A percentile compares a stretch with the other conserved stretches of the same genome.
Conservation (phyloP, 805 yeast species). For the Starmerella vitae region DNA sequence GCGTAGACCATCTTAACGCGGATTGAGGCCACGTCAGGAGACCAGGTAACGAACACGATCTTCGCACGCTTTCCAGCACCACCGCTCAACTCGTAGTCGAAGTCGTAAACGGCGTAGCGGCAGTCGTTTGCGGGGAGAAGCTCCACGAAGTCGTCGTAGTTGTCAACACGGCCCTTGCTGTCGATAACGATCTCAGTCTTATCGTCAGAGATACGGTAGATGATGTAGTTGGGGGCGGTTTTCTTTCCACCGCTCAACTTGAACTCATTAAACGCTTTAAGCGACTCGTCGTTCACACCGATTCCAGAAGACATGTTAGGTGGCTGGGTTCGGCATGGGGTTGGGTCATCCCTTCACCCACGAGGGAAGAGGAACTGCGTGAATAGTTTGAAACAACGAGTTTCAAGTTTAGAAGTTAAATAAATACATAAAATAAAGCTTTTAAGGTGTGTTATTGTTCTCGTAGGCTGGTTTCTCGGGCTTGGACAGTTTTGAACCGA, state of each 20-base stretch:
- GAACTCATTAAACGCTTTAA: conserved; percentile 87
- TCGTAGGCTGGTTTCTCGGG: no score
- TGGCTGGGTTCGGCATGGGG: not conserved
- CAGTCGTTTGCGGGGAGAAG: conserved; percentile 92
- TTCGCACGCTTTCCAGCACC: conserved; percentile 88
- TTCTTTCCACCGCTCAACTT: conserved; percentile 71
- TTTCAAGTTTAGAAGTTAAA: conserved; percentile 1
- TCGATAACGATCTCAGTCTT: conserved; percentile 88
- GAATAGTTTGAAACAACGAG: no score
- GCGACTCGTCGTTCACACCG: conserved; percentile 78
- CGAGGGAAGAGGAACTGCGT: no score
- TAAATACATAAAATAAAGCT: no score
- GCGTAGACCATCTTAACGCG: conserved; percentile 95
- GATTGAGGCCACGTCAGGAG: conserved; percentile 94
- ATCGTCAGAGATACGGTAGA: conserved; percentile 66
- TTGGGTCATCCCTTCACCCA: no score
- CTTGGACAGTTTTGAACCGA: not conserved
- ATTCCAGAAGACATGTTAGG: conserved; percentile 37
- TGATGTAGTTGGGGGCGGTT: conserved; percentile 50
- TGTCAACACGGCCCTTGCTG: conserved; percentile 57
- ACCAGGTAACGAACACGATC: conserved; percentile 73
- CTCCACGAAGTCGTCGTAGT: conserved; percentile 76
- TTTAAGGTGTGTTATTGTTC: no score
- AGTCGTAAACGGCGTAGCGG: conserved; percentile 92
- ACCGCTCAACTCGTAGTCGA: conserved; percentile 78